These are phyloP conservation scores for Albizia julibrissin DNA, from an alignment of 306 rosid species.

Conservation along the genomic window DNA sequence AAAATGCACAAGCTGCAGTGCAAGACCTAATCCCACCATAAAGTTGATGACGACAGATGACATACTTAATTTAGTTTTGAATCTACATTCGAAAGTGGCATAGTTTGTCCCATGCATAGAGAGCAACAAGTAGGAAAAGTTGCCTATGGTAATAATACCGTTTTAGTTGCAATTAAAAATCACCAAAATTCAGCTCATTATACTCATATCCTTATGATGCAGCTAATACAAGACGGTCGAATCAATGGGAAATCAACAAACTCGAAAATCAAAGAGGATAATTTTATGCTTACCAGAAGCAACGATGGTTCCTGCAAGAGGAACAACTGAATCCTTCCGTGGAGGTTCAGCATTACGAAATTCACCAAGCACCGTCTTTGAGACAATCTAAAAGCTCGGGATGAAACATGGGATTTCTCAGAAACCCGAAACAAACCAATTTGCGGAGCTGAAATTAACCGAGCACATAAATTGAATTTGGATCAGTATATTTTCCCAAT, in stretches of 20 bases:
- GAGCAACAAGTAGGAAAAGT: not conserved
- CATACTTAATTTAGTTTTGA: not conserved
- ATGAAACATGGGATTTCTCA: conserved; percentile 29
- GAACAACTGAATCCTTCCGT: conserved; percentile 49
- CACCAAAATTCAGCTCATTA: not conserved
- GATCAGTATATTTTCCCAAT: not conserved
- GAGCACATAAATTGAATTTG: not conserved
- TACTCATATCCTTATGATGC: not conserved
- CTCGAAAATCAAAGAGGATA: not conserved
- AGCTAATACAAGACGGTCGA: not conserved
- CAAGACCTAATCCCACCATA: conserved; percentile 6
- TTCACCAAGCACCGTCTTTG: conserved; percentile 44
- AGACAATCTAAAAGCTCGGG: conserved; percentile 33
- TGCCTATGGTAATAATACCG: not conserved
- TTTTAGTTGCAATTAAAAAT: not conserved
- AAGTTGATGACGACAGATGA: too few species aligned
- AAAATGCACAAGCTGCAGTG: not conserved
- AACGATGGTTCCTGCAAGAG: conserved; percentile 50
- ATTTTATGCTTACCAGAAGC: conserved; percentile 47
- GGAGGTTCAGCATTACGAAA: conserved; percentile 49
- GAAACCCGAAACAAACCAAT: conserved; percentile 46
- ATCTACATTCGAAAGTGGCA: not conserved
- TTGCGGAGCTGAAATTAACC: conserved; percentile 49
- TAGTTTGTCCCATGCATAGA: not conserved
- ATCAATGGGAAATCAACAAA: not conserved